Conservation (phyloP, 2,329 filamentous ascomycete species). For the Pyricularia sp. region DNA sequence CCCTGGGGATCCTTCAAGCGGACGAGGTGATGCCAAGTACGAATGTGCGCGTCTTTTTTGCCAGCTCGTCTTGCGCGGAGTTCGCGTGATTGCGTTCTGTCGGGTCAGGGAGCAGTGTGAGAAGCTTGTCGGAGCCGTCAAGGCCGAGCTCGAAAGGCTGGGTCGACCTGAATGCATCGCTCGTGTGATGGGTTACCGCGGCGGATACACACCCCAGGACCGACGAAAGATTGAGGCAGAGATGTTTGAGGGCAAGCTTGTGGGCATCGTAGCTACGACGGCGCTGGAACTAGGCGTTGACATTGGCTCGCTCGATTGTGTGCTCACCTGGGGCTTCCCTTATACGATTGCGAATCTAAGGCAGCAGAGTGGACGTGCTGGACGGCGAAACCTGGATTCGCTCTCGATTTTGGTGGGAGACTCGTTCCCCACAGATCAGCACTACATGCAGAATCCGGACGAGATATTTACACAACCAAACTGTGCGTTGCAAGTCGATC, state of each 20-base stretch:
- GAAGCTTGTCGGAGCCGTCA: constrained; percentile 69
- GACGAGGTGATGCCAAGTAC: constrained; percentile 69
- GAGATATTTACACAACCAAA: constrained; percentile 91
- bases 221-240: constrained; percentile 80
- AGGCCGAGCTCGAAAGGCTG: constrained; percentile 62
- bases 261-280: constrained; percentile 89
- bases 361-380: constrained; percentile 89
- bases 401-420: constrained; percentile 85
- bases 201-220: constrained; percentile 89
- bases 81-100: constrained; percentile 89
- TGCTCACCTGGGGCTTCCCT: constrained; percentile 88
- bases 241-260: constrained; percentile 92
- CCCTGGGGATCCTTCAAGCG: constrained; percentile 75
- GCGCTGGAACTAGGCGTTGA: constrained; percentile 92
- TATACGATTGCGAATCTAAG: constrained; percentile 92
- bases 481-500: constrained; percentile 77
- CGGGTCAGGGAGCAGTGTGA: constrained; percentile 84
- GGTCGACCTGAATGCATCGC: constrained; percentile 66
- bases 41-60: constrained; percentile 90
- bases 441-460: constrained; percentile 94
- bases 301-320: constrained; percentile 87
- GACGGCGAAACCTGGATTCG: constrained; percentile 86
- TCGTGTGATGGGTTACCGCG: constrained; percentile 89
- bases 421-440: constrained; percentile 82
- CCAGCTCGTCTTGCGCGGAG: constrained; percentile 77